These are phyloP conservation scores for Medicago truncatula DNA, from an alignment of 306 rosid species.

Conservation along the genomic window DNA sequence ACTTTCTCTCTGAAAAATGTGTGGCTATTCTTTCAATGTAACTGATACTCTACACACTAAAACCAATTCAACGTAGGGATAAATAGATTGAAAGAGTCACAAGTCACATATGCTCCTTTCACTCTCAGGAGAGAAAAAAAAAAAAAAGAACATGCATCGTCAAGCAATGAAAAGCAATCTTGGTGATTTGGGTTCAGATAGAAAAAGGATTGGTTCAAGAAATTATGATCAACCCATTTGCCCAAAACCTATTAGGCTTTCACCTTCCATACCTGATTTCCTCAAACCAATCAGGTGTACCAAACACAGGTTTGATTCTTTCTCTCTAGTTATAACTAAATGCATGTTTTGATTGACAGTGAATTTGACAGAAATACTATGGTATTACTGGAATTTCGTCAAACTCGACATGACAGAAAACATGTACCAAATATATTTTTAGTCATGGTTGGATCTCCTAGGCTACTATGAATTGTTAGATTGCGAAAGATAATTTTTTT, in stretches of 20 bases:
- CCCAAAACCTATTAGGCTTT: slow-evolving; percentile 68
- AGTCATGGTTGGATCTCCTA: too few species aligned
- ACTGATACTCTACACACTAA: slow-evolving; percentile 40
- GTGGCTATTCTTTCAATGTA: slow-evolving; percentile 54
- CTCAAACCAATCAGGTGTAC: slow-evolving; percentile 67
- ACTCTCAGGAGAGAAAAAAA: slow-evolving; percentile 24
- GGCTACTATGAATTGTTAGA: too few species aligned
- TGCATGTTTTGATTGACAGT: too few species aligned
- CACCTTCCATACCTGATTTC: slow-evolving; percentile 67
- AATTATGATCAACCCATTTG: slow-evolving; percentile 66
- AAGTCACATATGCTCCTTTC: slow-evolving; percentile 46
- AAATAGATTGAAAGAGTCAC: slow-evolving; percentile 53
- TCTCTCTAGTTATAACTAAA: not conserved
- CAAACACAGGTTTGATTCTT: slow-evolving; percentile 61
- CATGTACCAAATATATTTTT: too few species aligned
- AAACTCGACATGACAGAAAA: too few species aligned
- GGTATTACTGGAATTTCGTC: too few species aligned
- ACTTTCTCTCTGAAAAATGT: slow-evolving; percentile 46
- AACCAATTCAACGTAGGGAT: slow-evolving; percentile 44
- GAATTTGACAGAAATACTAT: too few species aligned
- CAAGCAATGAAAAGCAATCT: slow-evolving; percentile 64
- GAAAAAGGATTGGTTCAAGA: slow-evolving; percentile 47
- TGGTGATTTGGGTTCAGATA: slow-evolving; percentile 52
- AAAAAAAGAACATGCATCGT: slow-evolving; percentile 55
- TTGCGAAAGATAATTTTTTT: too few species aligned